Percentiles rank a stretch among this genome's conserved stretches.
Conservation (phyloP, 1,284 basidiomycete genomes). For the Pholiota adiposa region DNA sequence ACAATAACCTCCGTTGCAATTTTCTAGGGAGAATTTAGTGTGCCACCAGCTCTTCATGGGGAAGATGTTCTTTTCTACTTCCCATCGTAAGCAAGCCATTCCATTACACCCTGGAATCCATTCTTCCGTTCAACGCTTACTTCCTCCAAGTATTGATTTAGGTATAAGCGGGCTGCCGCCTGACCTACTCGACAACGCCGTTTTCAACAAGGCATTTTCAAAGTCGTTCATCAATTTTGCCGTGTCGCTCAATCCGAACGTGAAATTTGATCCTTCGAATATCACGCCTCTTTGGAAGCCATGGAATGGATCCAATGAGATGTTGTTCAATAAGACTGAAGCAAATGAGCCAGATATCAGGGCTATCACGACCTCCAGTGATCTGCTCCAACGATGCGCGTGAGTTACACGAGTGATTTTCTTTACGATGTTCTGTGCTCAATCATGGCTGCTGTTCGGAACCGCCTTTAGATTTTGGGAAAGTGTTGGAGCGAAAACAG, state of each 20-base stretch:
- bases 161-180: background rate
- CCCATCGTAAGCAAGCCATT: conserved; percentile 16
- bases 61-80: conserved; percentile 38
- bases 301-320: conserved; percentile 24
- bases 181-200: conserved; percentile 38
- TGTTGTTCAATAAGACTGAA: conserved; percentile 31
- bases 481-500: background rate
- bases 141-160: background rate
- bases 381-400: conserved; percentile 25
- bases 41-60: conserved; percentile 35
- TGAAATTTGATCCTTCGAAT: conserved; percentile 29
- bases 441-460: no score
- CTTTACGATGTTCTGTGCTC: background rate
- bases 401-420: conserved; percentile 13
- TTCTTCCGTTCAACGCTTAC: background rate
- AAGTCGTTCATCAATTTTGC: conserved; percentile 43
- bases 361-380: conserved; percentile 19
- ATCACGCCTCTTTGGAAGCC: conserved; percentile 25
- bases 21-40: conserved; percentile 36
- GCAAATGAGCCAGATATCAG: conserved; percentile 25
- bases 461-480: conserved; percentile 8
- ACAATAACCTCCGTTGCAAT: background rate
- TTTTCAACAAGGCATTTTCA: conserved; percentile 43
- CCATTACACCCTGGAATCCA: no score
- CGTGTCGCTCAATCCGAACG: conserved; percentile 40